A percentile compares a stretch with the other conserved stretches of the same genome.
These are phyloP conservation scores for Priceomyces medius DNA, from an alignment of 805 yeast genomes.

Conservation along the genomic window DNA sequence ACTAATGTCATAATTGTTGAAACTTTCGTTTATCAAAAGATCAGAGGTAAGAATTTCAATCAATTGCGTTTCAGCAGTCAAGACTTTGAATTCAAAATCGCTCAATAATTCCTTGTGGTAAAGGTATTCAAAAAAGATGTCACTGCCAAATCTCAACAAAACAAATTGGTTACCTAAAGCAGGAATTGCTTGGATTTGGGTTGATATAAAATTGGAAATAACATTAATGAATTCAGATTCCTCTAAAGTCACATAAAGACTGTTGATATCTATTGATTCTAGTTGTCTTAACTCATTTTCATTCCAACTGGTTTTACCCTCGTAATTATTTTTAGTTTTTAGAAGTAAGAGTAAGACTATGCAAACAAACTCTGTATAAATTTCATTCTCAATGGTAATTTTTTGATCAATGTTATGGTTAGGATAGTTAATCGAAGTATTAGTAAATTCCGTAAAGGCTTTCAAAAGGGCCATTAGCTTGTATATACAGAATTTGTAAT, in stretches of 20 bases:
- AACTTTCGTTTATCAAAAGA: conserved; percentile 32
- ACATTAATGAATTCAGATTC: conserved; percentile 27
- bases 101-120: conserved; percentile 33
- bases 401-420: conserved; percentile 10
- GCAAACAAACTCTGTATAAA: conserved; percentile 35
- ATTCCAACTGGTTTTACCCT: neutral
- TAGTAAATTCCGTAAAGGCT: conserved; percentile 20
- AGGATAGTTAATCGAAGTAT: neutral
- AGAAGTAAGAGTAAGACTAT: conserved; percentile 32
- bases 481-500: conserved; percentile 35
- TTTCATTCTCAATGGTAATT: conserved; percentile 17
- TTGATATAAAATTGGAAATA: conserved; percentile 28
- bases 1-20: conserved; percentile 32
- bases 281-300: neutral
- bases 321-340: conserved; percentile 25
- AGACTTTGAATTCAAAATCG: conserved; percentile 31
- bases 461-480: conserved; percentile 34
- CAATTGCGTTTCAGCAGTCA: conserved; percentile 26
- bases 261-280: conserved; percentile 11
- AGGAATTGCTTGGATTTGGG: conserved; percentile 22
- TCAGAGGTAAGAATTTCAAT: conserved; percentile 29
- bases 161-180: conserved; percentile 26
- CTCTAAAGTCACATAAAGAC: conserved; percentile 19
- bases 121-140: conserved; percentile 41
- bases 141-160: conserved; percentile 38